Evolutionary conservation across 495 filamentous ascomycete genomes (phyloP), one percentile per base, ranked within the genome.

Genomic region (Trichoderma asperelloides): DNA sequence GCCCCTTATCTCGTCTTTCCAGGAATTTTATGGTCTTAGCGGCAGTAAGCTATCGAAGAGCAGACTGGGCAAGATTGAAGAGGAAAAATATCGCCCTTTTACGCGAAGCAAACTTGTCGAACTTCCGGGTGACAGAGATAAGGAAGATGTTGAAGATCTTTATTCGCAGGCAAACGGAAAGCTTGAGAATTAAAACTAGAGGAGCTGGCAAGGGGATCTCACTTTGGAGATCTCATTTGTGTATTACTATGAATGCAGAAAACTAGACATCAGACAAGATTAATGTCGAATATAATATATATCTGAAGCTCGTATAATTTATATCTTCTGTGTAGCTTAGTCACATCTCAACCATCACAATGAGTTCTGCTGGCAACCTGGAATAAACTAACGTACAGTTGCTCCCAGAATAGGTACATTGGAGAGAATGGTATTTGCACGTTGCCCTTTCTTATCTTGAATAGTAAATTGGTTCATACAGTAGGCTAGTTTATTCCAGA

Each of bases 1-100:
- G 62, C 78, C 78, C 21, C 67, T 79, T 64, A 76, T 80, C 68
- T 79, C 79, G 78, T 72, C 70, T 30, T 80, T 80, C 66, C 78
- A 78, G 67, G 71, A 79, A 55, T 70, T 78, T 5, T 80, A 78
- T 69, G 78, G 77, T n/a, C 55, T 79, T 55, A 65, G 65, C 41
- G 68, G 21, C 37, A 66, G 67, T 21, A 75, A 76, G 28, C 41
- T 75, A 3, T 23, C 27, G 23, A 30, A 60, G 13, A 60, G 69
- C n/a, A 67, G 55, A 16, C 65, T 80, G 62, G 75, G 74, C 28
- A 69, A 62, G 68, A 72, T 79, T 66, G 37, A 63, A 12, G 78
- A 80, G 65, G 78, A 80, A 68, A 66, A 74, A 55, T 80, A 80
- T 68, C 70, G 78, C 16, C 69, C 51, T 12, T 64, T 77, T 66